A percentile compares a stretch with the other conserved stretches of the same genome.
Conservation (phyloP, 129 eudicot species). For the Flaveria robusta region DNA sequence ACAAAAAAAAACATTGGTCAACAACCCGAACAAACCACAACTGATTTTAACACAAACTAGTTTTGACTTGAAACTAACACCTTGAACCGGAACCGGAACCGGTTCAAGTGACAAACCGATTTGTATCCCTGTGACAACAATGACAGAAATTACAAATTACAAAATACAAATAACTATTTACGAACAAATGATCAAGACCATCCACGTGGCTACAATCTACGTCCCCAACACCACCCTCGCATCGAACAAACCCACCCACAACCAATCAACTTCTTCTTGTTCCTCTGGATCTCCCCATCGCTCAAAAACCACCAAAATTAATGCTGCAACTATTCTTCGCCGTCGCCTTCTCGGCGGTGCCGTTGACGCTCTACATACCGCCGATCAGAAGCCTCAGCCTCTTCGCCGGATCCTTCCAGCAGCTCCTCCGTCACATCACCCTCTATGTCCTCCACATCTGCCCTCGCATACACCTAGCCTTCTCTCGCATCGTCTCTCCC, state of each 20-base stretch:
- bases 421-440: conserved; percentile 44
- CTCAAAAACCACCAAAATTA: conserved; percentile 12
- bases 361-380: conserved; percentile 69
- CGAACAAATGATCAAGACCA: neutral
- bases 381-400: conserved; percentile 74
- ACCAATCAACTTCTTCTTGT: neutral
- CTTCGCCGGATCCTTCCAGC: conserved; percentile 59
- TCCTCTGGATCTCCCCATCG: conserved; percentile 19
- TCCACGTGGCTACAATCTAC: conserved; percentile 20
- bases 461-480: conserved; percentile 49
- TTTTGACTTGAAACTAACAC: no score
- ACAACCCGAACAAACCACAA: no score
- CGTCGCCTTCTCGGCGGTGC: conserved; percentile 85
- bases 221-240: neutral
- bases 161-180: neutral
- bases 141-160: no score
- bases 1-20: no score
- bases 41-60: no score
- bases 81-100: no score
- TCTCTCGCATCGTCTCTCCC: conserved; percentile 44
- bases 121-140: no score
- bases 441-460: conserved; percentile 41
- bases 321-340: conserved; percentile 76
- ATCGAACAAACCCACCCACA: conserved; percentile 2
- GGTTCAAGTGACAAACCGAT: no score